Evolutionary conservation across 2,329 filamentous ascomycete species (phyloP).

Genomic region (Claviceps spartinae): DNA sequence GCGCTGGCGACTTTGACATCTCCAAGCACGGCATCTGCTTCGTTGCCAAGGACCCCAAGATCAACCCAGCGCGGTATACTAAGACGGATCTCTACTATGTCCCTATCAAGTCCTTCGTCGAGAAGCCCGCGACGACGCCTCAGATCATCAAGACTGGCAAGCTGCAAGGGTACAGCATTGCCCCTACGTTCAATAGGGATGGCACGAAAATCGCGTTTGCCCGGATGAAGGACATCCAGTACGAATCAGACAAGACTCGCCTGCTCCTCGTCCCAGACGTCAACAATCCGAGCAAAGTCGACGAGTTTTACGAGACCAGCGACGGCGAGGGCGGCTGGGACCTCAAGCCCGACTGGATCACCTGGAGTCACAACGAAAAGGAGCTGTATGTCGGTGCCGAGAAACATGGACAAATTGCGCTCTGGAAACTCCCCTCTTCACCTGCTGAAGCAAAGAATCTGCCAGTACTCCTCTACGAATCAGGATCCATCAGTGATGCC

Average conservation of each 20-base stretch:
- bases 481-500: conserved; percentile 42
- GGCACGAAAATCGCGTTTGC: conserved; percentile 62
- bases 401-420: conserved; percentile 45
- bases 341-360: conserved; percentile 38
- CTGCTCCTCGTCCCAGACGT: conserved; percentile 53
- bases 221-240: conserved; percentile 62
- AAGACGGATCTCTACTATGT: conserved; percentile 72
- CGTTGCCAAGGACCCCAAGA: conserved; percentile 57
- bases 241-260: conserved; percentile 63
- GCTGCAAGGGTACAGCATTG: conserved; percentile 49
- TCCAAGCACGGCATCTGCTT: conserved; percentile 53
- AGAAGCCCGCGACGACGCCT: conserved; percentile 33
- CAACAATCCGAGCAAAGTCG: conserved; percentile 39
- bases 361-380: conserved; percentile 45
- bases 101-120: conserved; percentile 46
- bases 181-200: conserved; percentile 61
- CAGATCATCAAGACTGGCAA: conserved; percentile 39
- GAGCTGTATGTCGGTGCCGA: conserved; percentile 64
- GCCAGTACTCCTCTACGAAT: conserved; percentile 35
- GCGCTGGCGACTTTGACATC: conserved; percentile 68
- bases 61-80: conserved; percentile 61
- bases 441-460: conserved; percentile 33
- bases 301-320: conserved; percentile 47
- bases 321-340: conserved; percentile 54
- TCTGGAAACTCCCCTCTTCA: conserved; percentile 48